These are phyloP conservation scores for Monosporascus sp. DNA, from an alignment of 2,329 filamentous ascomycete genomes.

Conservation along the genomic window DNA sequence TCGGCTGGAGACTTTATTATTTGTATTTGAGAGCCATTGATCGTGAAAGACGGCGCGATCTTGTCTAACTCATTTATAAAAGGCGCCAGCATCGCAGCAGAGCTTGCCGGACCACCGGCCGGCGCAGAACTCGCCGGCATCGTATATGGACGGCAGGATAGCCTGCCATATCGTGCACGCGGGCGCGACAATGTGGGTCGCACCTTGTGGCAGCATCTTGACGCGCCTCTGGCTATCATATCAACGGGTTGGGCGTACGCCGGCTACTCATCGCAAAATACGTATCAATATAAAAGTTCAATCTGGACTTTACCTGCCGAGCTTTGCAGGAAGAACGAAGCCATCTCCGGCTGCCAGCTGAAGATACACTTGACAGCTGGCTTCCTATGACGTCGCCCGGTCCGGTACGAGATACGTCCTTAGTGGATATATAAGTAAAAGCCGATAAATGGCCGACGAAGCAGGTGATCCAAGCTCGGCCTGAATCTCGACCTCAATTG, in stretches of 20 bases:
- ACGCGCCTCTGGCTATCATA: constrained; percentile 24
- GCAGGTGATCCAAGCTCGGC: background rate
- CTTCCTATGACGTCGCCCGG: too few relatives aligned
- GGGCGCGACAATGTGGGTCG: constrained; percentile 19
- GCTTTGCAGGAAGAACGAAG: background rate
- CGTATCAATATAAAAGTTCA: background rate
- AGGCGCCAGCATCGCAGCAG: constrained; percentile 42
- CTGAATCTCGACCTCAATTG: background rate
- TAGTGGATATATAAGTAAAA: background rate
- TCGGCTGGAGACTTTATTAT: constrained; percentile 77
- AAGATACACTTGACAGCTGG: background rate
- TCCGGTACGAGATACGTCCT: too few relatives aligned
- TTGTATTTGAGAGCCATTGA: constrained; percentile 72
- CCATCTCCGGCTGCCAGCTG: background rate
- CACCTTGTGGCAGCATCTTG: constrained; percentile 22
- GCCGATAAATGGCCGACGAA: background rate
- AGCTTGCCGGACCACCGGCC: constrained; percentile 21
- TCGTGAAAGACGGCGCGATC: constrained; percentile 84
- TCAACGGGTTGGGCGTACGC: background rate
- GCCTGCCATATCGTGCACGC: constrained; percentile 16
- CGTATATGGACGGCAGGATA: constrained; percentile 37
- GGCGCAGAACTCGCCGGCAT: constrained; percentile 26
- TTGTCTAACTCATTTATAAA: constrained; percentile 73
- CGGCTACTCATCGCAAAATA: background rate
- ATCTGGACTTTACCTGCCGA: background rate